Conservation (phyloP, 805 yeast species). For the Saccharomycopsis selenospora region DNA sequence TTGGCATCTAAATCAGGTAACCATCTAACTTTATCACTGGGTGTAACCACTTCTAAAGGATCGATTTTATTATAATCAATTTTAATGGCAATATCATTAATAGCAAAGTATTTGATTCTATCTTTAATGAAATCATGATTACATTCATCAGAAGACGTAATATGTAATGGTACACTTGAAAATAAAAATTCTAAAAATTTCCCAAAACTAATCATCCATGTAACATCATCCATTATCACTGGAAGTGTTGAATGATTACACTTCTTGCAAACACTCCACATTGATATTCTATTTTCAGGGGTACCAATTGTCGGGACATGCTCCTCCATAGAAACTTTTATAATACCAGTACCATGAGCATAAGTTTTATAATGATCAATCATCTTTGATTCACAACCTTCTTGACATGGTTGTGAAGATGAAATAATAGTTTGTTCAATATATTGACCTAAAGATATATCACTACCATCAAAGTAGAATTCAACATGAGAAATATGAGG, state of each 20-base stretch:
- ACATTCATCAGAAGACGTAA: conserved; percentile 60
- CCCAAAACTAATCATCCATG: conserved; percentile 90
- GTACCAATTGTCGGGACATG: conserved; percentile 10
- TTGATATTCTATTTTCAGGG: conserved; percentile 44
- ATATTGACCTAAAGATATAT: conserved; percentile 81
- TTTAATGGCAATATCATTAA: conserved; percentile 67
- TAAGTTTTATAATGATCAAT: conserved; percentile 78
- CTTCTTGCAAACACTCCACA: conserved; percentile 86
- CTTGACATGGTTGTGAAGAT: conserved; percentile 62
- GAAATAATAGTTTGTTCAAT: conserved; percentile 71
- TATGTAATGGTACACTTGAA: conserved; percentile 54
- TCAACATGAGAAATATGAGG: conserved; percentile 82
- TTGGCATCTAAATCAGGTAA: conserved; percentile 61
- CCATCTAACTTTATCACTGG: conserved; percentile 65
- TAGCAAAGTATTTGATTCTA: conserved; percentile 79
- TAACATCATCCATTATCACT: conserved; percentile 71
- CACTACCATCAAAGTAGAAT: conserved; percentile 76
- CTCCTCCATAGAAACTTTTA: conserved; percentile 68
- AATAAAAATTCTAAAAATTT: conserved; percentile 82
- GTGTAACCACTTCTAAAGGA: conserved; percentile 70
- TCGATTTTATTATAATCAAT: conserved; percentile 74
- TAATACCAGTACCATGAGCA: conserved; percentile 80
- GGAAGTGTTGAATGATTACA: conserved; percentile 75
- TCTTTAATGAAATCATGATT: conserved; percentile 73
- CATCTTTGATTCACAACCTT: conserved; percentile 68